Evolutionary conservation across 495 filamentous ascomycete genomes (phyloP).

Genomic region (Aspergillus cristatus): DNA sequence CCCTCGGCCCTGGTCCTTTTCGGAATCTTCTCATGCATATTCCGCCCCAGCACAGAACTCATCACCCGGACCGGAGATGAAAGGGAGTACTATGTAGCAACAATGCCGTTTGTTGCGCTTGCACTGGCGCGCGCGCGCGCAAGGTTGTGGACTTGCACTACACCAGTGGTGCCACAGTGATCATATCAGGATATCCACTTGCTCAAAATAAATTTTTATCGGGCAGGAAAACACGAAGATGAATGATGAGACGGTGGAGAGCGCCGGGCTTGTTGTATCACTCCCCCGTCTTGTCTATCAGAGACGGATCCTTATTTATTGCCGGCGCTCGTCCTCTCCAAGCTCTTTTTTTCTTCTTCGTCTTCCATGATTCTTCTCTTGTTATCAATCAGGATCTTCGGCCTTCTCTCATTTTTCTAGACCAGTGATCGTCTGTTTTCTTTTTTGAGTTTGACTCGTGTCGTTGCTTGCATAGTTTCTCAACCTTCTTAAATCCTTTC

Average conservation of each 20-base stretch:
- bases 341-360: background rate
- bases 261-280: conserved; percentile 1
- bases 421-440: no score
- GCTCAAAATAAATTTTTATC: conserved; percentile 8
- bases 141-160: background rate
- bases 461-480: no score
- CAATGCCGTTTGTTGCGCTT: conserved; percentile 10
- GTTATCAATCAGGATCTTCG: no score
- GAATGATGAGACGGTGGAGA: conserved; percentile 3
- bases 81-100: conserved; percentile 18
- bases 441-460: no score
- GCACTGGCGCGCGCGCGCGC: no score
- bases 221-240: conserved; percentile 1
- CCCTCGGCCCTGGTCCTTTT: conserved; percentile 3
- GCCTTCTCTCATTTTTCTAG: no score
- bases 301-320: conserved; percentile 4
- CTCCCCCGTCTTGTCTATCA: background rate
- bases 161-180: conserved; percentile 10
- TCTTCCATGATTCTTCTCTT: no score
- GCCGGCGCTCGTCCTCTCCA: conserved; percentile 1
- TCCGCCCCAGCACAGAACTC: conserved; percentile 12
- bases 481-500: no score
- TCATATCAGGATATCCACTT: conserved; percentile 13
- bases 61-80: conserved; percentile 16
- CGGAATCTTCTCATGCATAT: conserved; percentile 11